Evolutionary conservation across 2,329 filamentous ascomycete genomes (phyloP).

Genomic region (Colletotrichum sp.): DNA sequence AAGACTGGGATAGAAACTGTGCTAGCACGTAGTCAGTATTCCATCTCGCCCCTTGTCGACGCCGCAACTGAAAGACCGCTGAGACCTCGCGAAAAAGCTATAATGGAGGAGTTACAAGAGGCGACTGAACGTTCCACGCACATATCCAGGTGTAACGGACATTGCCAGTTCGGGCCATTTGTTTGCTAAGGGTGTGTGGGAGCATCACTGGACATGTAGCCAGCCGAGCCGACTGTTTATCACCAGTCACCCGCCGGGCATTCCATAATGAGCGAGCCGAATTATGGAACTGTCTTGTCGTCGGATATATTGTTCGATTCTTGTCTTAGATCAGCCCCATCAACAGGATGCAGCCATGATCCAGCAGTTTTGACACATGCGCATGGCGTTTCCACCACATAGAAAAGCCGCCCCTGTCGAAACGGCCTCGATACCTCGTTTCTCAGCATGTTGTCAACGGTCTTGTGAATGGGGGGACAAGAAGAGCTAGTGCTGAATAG

Average conservation of each 20-base stretch:
- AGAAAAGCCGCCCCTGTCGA: not conserved
- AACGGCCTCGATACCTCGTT: not conserved
- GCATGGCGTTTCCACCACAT: not conserved
- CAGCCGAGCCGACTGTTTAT: not conserved
- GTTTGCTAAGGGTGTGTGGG: not conserved
- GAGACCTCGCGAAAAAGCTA: not conserved
- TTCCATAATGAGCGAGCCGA: not conserved
- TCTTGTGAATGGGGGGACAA: not conserved
- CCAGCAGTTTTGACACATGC: not conserved
- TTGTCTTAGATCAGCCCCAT: slow-evolving; percentile 2
- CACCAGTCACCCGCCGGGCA: not conserved
- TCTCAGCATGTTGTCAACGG: not conserved
- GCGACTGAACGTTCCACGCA: slow-evolving; percentile 1
- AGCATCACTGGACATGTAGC: not conserved
- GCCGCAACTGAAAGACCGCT: not conserved
- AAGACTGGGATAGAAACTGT: not conserved
- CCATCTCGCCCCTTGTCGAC: not conserved
- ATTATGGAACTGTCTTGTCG: not conserved
- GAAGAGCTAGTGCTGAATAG: slow-evolving; percentile 7
- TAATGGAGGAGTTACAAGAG: not conserved
- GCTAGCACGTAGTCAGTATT: not conserved
- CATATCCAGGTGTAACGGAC: not conserved
- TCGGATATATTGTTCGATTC: not conserved
- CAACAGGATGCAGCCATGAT: not conserved
- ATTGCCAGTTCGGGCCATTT: not conserved